A percentile compares a stretch with the other conserved stretches of the same genome.
Conservation (phyloP, 345 rosid species). For the Physaria fendleri region DNA sequence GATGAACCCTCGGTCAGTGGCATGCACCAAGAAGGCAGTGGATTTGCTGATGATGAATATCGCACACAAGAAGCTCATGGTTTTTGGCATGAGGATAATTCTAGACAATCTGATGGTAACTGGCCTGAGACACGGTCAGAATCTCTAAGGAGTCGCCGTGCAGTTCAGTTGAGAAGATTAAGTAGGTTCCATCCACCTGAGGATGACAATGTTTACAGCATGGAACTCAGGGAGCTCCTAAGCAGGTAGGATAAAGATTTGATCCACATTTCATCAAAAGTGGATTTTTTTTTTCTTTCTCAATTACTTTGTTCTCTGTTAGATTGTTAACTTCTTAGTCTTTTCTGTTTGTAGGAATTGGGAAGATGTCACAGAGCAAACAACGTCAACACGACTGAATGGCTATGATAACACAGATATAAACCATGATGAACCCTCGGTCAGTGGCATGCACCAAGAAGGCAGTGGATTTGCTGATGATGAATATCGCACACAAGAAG, state of each 20-base stretch:
- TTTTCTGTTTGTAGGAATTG: too few relatives aligned
- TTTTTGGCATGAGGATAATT: conserved; percentile 50
- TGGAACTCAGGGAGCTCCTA: conserved; percentile 95
- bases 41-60: conserved; percentile 41
- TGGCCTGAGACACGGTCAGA: conserved; percentile 62
- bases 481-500: conserved; percentile 37
- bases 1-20: conserved; percentile 45
- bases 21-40: conserved; percentile 50
- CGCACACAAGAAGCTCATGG: conserved; percentile 41
- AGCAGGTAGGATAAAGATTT: conserved; percentile 57
- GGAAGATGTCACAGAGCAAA: too few relatives aligned
- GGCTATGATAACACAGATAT: conserved; percentile 40
- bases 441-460: conserved; percentile 49
- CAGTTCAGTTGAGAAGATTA: conserved; percentile 61
- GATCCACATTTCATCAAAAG: neutral
- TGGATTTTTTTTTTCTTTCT: neutral
- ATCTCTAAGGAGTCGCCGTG: conserved; percentile 58
- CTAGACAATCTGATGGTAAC: conserved; percentile 49
- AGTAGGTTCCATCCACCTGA: conserved; percentile 92
- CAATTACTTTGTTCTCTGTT: too few relatives aligned
- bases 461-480: conserved; percentile 44
- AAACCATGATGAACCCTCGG: conserved; percentile 50
- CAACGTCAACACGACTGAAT: too few relatives aligned
- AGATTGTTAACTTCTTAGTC: too few relatives aligned
- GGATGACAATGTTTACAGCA: conserved; percentile 87